Percentiles rank a stretch among this genome's conserved stretches.
Evolutionary conservation across 129 eudicot species (phyloP).

Genomic region (Flaveria ramosissima): DNA sequence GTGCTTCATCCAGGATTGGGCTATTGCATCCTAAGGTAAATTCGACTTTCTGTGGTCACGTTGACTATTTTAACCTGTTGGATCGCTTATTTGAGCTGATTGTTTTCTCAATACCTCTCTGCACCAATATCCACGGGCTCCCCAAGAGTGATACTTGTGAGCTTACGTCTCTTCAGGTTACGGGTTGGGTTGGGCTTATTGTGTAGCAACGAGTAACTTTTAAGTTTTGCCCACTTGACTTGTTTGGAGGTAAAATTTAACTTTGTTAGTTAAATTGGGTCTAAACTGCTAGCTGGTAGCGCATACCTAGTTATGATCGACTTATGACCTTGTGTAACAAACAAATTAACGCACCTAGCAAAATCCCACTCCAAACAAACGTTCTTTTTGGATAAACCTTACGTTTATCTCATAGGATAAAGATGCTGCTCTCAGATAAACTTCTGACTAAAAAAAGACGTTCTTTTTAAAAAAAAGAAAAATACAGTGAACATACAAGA

Average conservation of each 20-base stretch:
- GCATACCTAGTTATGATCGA: background rate
- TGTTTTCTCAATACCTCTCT: background rate
- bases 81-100: background rate
- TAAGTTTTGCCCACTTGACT: background rate
- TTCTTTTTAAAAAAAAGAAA: too few species aligned
- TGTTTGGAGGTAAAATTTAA: background rate
- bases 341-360: too few species aligned
- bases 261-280: background rate
- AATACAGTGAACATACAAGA: too few species aligned
- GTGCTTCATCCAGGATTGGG: slow-evolving; percentile 84
- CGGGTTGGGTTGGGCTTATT: background rate
- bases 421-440: too few species aligned
- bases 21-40: slow-evolving; percentile 92
- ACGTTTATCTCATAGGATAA: too few species aligned
- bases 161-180: background rate
- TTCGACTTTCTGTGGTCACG: background rate
- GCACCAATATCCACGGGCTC: background rate
- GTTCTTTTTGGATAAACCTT: too few species aligned
- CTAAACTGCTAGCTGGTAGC: background rate
- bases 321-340: too few species aligned
- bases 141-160: background rate
- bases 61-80: background rate
- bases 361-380: too few species aligned
- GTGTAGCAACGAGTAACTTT: background rate
- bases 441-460: too few species aligned